These are phyloP conservation scores for Arthrobotrys conoides DNA, from an alignment of 2,329 filamentous ascomycete genomes.

Conservation along the genomic window DNA sequence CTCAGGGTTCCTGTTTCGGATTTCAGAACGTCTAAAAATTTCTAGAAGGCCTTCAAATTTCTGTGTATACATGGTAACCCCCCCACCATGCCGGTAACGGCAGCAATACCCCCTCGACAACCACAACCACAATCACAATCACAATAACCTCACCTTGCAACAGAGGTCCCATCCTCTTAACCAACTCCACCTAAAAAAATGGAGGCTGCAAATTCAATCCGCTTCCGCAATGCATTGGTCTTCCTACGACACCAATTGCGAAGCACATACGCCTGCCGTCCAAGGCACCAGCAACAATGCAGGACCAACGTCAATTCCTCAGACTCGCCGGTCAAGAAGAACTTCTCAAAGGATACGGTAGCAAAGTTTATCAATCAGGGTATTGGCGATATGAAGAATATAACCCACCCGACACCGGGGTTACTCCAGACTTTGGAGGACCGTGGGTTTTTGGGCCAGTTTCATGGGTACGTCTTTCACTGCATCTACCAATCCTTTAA, in stretches of 20 bases:
- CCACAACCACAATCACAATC: not conserved
- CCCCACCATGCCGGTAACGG: slow-evolving; percentile 19
- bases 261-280: slow-evolving; percentile 29
- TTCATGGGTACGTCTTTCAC: slow-evolving; percentile 40
- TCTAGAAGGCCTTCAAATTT: not conserved
- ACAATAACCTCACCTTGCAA: not conserved
- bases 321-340: slow-evolving; percentile 37
- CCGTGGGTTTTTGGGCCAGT: slow-evolving; percentile 50
- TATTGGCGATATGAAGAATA: slow-evolving; percentile 48
- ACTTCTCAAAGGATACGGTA: slow-evolving; percentile 35
- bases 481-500: not conserved
- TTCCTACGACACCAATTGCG: slow-evolving; percentile 58
- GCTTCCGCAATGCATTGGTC: slow-evolving; percentile 55
- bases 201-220: slow-evolving; percentile 41
- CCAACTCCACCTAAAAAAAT: slow-evolving; percentile 8
- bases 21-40: not conserved
- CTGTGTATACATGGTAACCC: not conserved
- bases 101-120: not conserved
- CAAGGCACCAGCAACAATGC: slow-evolving; percentile 37
- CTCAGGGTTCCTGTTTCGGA: slow-evolving; percentile 16
- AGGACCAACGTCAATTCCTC: slow-evolving; percentile 48
- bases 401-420: slow-evolving; percentile 20
- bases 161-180: not conserved
- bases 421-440: slow-evolving; percentile 24
- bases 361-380: slow-evolving; percentile 57